Conservation (phyloP, 1,284 basidiomycete genomes). For the Athelia psychrophila region DNA sequence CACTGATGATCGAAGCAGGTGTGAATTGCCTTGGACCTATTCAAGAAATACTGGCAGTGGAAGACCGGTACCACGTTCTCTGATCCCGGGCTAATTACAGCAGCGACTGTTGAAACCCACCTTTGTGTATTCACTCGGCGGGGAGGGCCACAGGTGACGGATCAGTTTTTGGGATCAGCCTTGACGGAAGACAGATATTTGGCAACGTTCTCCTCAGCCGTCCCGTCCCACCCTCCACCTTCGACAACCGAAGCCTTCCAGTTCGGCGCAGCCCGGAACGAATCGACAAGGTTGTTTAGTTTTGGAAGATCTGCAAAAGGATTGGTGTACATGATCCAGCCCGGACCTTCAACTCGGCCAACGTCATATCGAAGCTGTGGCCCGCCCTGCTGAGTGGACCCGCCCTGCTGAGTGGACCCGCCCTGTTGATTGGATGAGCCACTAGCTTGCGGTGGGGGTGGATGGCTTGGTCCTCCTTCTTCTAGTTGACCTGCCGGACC, state of each 20-base stretch:
- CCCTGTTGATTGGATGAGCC: not conserved
- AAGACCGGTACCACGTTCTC: constrained; percentile 37
- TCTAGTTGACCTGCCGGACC: no score
- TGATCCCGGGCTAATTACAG: constrained; percentile 16
- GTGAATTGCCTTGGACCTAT: constrained; percentile 18
- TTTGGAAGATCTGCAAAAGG: constrained; percentile 10
- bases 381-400: not conserved
- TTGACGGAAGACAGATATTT: not conserved
- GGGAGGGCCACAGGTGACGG: constrained; percentile 39
- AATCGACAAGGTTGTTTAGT: no score
- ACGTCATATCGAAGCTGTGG: no score
- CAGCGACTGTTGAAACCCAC: constrained; percentile 43
- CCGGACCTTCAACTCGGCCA: no score
- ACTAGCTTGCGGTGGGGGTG: not conserved
- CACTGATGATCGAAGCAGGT: constrained; percentile 24
- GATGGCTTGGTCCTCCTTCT: no score
- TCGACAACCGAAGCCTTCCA: constrained; percentile 14
- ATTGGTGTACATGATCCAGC: not conserved
- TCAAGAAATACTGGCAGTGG: constrained; percentile 39
- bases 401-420: not conserved
- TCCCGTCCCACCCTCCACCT: constrained; percentile 13
- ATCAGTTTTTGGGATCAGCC: no score
- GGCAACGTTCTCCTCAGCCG: not conserved
- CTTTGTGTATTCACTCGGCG: constrained; percentile 39
- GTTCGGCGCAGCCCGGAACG: constrained; percentile 6